Evolutionary conservation across 2,329 filamentous ascomycete species (phyloP), one percentile per base, ranked within the genome.

Genomic region (Hymenoscyphus infarciens): DNA sequence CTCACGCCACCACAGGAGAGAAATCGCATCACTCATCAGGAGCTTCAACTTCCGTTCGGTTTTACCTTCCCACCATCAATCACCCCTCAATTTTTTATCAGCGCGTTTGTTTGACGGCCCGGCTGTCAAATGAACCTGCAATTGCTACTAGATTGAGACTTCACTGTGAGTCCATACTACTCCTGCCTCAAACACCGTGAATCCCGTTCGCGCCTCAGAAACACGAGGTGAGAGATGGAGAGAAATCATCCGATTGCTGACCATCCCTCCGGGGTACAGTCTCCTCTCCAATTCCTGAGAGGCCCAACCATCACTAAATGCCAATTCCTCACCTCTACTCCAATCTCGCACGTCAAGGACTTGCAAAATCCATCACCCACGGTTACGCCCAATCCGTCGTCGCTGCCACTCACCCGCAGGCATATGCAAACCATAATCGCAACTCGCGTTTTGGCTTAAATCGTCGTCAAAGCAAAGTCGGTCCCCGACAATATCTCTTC

Each of bases 101-200:
- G 91, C 92, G 92, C 91, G 91, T 88, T 96, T 92, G 82, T 89
- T 96, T 95, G 92, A 83, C 91, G 90, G 87, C 88, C 80, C 75
- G 76, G 89, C 91, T 93, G 92, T 96, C 91, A 94, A 92, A 97
- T 97, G 93, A 97, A 95, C 92, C 92, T 97, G 93, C 92, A 93
- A 66, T 67, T 61, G 57, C 61, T 57, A 65, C 59, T 66, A 25
- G 56, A 62, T 67, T 72, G 71, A 73, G 69, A 70, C 69, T 61
- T 64, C 62, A 55, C 53, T 68, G 69, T 72, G 63, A 61, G 66
- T 67, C 19, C 1, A 6, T 22, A 4, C n/a, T 10, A 1, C 10
- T n/a, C 45, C 7, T 31, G 3, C 19, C n/a, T 52, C 22, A 13
- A 19, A 11, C 19, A 13, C 45, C n/a, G 19, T 22, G 45, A 52